Base-by-base conservation (phyloP, 805 yeast species). In the Candida boleticola region DNA sequence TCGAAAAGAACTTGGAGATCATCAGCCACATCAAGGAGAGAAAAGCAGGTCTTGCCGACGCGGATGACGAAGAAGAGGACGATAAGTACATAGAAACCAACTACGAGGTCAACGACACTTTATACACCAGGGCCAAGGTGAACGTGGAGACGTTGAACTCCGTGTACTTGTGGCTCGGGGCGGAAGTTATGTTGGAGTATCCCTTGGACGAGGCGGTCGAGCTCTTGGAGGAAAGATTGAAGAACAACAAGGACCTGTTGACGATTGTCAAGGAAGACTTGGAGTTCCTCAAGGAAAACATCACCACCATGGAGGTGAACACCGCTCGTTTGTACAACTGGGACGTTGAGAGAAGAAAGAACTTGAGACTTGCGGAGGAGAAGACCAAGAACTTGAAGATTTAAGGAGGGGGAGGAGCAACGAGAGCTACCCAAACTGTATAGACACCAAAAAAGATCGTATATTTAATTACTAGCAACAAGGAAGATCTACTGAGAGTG, bases 261-360 rank as follows among this genome's bases (percentile, higher is more conserved):
- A 59, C 65, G 19, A 69, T 74, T 34, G 84, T 95, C 29, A 80
- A 86, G 50, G 95, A 86, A 49, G 99, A 89, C 58, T 74, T 86
- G 46, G 96, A 87, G 55, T 89, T 82, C 51, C 72, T 83, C 47
- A 79, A 93, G 49, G 93, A 86, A 51, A 89, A 89, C 54, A 90
- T 92, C 48, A 93, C 99, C 13, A 92, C 97, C 3, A 88, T 93
- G 90, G 98, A 93, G 63, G 99, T 93, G 39, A 93, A 93, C 59
- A 89, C 96, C 14, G 97, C 99, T 1, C 77, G 99, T 50, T 74
- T 86, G 58, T 87, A 86, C 59, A 87, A 87, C 55, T 86, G 92
- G 90, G 95, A 85, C 58, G 92, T 87, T 7, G 86, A 83, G 56
- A 76, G 87, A 64, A 78, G 90, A 61, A 83, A 69, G 63, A 67